A percentile compares a stretch with the other conserved stretches of the same genome.
Conservation (phyloP, 805 yeast genomes). For the Metschnikowia similis region DNA sequence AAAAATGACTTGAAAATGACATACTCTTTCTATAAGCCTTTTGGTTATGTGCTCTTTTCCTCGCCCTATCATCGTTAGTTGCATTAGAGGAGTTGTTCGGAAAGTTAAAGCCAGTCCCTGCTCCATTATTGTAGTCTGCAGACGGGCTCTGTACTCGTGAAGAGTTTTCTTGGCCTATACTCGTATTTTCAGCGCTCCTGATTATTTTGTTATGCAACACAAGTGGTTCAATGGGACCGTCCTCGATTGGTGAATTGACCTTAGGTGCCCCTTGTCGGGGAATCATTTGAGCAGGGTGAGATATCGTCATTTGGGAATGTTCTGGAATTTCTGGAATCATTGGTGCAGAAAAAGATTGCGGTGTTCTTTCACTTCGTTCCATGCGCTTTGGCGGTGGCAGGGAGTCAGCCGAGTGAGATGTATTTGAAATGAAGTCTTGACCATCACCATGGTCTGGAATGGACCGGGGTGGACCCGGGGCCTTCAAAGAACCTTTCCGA, state of each 20-base stretch:
- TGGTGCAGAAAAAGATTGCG: neutral
- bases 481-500: conserved; percentile 2
- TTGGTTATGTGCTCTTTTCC: conserved; percentile 5
- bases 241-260: neutral
- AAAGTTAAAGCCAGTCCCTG: conserved; percentile 34
- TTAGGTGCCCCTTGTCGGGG: neutral
- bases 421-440: neutral
- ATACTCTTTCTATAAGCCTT: conserved; percentile 11
- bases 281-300: neutral
- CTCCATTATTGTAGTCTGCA: conserved; percentile 29
- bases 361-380: neutral
- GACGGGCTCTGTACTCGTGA: neutral
- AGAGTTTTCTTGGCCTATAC: neutral
- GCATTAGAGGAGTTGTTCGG: conserved; percentile 33
- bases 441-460: neutral
- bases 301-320: neutral
- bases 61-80: conserved; percentile 25
- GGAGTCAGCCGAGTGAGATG: neutral
- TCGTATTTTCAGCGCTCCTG: neutral
- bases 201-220: neutral
- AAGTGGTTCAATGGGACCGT: neutral
- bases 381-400: neutral
- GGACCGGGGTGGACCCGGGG: neutral
- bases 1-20: conserved; percentile 10
- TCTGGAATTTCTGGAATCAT: neutral